Conservation (phyloP, 2,329 filamentous ascomycete genomes). For the Fusarium sp. region DNA sequence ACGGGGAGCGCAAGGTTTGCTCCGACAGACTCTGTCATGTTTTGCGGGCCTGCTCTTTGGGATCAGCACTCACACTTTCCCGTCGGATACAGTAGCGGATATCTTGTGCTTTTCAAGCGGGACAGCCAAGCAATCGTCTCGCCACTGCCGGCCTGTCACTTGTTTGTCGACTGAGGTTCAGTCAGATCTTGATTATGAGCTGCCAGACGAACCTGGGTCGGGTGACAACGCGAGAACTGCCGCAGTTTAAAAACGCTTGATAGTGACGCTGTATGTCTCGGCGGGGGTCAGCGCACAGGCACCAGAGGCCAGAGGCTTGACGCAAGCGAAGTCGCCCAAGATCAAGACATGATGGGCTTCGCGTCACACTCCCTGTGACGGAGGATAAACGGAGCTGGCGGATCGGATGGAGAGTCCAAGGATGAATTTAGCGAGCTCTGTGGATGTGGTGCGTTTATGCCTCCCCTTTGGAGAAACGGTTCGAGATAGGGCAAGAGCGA, state of each 20-base stretch:
- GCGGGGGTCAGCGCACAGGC: neutral
- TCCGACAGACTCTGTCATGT: constrained; percentile 9
- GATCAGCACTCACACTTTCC: constrained; percentile 26
- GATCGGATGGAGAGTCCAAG: constrained; percentile 13
- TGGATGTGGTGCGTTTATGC: constrained; percentile 29
- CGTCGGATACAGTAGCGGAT: neutral
- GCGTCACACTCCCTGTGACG: constrained; percentile 16
- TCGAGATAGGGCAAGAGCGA: constrained; percentile 30
- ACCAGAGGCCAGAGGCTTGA: neutral
- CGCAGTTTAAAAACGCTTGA: neutral
- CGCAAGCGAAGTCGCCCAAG: neutral
- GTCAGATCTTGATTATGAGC: neutral
- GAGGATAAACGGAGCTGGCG: constrained; percentile 4
- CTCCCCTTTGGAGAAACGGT: constrained; percentile 22
- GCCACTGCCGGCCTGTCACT: neutral
- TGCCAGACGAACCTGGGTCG: neutral
- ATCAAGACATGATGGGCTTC: constrained; percentile 5
- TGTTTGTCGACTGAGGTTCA: neutral
- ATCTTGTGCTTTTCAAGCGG: constrained; percentile 3
- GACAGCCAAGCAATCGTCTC: constrained; percentile 1
- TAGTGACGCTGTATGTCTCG: constrained; percentile 7
- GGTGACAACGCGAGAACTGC: neutral
- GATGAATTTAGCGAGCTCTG: constrained; percentile 9
- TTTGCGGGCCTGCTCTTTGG: constrained; percentile 14
- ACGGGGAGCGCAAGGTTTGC: constrained; percentile 10